Evolutionary conservation across 495 filamentous ascomycete species (phyloP).

Genomic region (Thermothielavioides terrestris): DNA sequence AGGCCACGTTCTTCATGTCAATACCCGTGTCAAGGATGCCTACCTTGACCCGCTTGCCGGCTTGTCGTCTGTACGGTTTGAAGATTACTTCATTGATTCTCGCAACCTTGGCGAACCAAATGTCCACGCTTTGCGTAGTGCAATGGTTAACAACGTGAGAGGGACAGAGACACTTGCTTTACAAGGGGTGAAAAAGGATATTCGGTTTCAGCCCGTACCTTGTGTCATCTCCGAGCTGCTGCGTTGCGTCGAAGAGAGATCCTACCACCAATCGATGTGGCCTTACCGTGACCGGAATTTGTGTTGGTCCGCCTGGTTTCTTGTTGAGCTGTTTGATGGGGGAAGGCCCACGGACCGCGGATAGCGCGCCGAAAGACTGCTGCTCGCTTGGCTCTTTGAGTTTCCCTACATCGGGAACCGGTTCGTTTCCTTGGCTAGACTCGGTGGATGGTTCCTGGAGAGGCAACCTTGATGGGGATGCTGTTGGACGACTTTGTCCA

Average conservation of each 20-base stretch:
- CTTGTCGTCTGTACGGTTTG: neutral
- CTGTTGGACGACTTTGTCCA: no score
- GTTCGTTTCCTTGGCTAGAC: no score
- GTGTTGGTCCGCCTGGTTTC: no score
- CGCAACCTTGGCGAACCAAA: neutral
- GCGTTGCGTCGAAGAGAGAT: neutral
- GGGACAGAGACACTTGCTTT: no score
- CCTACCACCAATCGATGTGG: neutral
- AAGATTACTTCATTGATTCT: neutral
- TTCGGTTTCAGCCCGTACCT: no score
- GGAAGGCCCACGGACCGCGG: no score
- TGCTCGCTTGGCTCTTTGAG: no score
- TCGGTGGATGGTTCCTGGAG: no score
- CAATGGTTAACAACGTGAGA: neutral
- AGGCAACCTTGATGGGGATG: no score
- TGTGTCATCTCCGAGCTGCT: neutral
- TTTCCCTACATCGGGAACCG: no score
- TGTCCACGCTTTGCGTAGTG: neutral
- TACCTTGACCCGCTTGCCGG: neutral
- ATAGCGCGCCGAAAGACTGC: no score
- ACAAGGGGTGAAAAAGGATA: neutral
- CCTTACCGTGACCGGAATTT: no score
- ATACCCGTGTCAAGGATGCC: neutral
- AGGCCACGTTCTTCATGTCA: neutral
- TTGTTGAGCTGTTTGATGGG: neutral